Base-by-base conservation (phyloP, 1,284 basidiomycete species). In the Tilletia indica region DNA sequence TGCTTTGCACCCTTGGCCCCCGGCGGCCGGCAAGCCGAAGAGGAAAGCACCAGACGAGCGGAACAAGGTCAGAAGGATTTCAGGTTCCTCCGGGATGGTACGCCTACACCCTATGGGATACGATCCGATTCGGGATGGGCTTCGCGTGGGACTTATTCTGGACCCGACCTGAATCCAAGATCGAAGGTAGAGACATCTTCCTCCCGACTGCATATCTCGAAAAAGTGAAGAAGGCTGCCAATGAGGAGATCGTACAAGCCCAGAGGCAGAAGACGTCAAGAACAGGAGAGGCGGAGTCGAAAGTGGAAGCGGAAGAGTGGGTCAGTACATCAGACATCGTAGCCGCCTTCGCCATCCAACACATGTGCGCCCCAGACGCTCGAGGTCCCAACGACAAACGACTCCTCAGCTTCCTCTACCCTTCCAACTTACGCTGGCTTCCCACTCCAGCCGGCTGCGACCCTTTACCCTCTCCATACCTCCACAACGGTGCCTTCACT, bases 161-260 rank as follows among this genome's bases (percentile, higher is more conserved):
- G 56, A 58, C 56, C 56, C 56, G 56, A 34, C 56, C 56, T 6
- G 56, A 58, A 31, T 14, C 11, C 56, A 58, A 12, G n/a, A 58
- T 58, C 21, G 56, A 58, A 58, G 56, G 56, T 21, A n/a, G 56
- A 4, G 56, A 58, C 11, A 58, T 58, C 56, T 58, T 25, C 14
- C 11, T 58, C 21, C 56, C 56, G 0, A 25, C 11, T 5, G 56
- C 19, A 21, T 21, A 31, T 14, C 25, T 58, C 25, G 56, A 21
- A 12, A n/a, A 31, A 14, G 21, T 58, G 21, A 58, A 58, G 21
- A 21, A 58, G 21, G 19, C 16, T 4, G 56, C 8, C 4, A 34
- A 31, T 21, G 34, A 34, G 25, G 25, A 58, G 56, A 25, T 58
- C 56, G 56, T 12, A 5, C 12, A 21, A 12, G 21, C 56, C n/a